Percentiles rank a stretch among this genome's conserved stretches.
Evolutionary conservation across 306 rosid genomes (phyloP).

Genomic region (Glycine tomentella): DNA sequence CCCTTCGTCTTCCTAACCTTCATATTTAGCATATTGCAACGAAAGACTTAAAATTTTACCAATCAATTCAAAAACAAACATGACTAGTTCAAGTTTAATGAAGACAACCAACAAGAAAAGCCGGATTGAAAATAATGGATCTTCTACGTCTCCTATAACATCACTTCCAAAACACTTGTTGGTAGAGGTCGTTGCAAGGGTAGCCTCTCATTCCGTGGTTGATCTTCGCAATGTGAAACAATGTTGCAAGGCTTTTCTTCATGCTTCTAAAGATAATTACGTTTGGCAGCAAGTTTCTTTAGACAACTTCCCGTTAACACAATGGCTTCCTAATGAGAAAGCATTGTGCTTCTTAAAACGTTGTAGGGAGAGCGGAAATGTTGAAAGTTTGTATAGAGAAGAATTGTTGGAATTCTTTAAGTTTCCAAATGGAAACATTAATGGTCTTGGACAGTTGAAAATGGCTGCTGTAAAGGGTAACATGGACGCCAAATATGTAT

Average conservation of each 20-base stretch:
- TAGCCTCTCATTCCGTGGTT: slow-evolving; percentile 30
- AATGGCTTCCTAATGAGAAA: slow-evolving; percentile 3
- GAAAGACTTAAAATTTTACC: too few species aligned
- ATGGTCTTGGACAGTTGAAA: slow-evolving; percentile 12
- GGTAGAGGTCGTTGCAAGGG: slow-evolving; percentile 18
- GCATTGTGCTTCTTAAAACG: too few species aligned
- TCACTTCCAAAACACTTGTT: slow-evolving; percentile 46
- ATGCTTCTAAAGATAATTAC: neutral
- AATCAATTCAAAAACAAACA: neutral
- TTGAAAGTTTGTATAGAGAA: slow-evolving; percentile 34
- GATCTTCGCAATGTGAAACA: slow-evolving; percentile 39
- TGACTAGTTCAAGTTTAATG: neutral
- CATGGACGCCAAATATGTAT: too few species aligned
- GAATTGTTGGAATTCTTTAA: slow-evolving; percentile 33
- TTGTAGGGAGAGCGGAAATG: slow-evolving; percentile 18
- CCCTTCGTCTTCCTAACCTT: too few species aligned
- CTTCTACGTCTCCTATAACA: neutral
- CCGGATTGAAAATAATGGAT: neutral
- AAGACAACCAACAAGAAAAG: neutral
- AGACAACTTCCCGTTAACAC: neutral
- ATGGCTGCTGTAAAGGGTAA: slow-evolving; percentile 3
- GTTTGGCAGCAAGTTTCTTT: slow-evolving; percentile 29
- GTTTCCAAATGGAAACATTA: neutral
- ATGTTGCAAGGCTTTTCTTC: slow-evolving; percentile 38
- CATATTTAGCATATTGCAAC: too few species aligned